Conservation (phyloP, 108 stramenopile species). For the Conticribra weissflogii region DNA sequence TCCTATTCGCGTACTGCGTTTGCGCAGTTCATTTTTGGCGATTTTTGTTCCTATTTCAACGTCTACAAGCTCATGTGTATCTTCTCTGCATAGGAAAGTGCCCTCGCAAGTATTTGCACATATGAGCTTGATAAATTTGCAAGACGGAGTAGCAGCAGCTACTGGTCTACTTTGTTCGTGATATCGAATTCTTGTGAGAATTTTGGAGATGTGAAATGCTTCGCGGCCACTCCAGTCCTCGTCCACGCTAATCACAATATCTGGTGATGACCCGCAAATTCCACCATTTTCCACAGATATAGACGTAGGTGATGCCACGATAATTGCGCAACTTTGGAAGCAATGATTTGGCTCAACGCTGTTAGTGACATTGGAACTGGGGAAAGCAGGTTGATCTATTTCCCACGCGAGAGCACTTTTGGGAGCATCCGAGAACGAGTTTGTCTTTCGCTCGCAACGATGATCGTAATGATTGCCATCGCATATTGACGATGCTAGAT, state of each 20-base stretch:
- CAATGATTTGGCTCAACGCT: background rate
- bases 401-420: slow-evolving; percentile 45
- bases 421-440: background rate
- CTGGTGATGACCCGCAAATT: slow-evolving; percentile 60
- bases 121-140: slow-evolving; percentile 64
- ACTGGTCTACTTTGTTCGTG: slow-evolving; percentile 3
- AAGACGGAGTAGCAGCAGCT: background rate
- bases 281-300: slow-evolving; percentile 63
- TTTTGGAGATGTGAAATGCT: slow-evolving; percentile 39
- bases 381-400: slow-evolving; percentile 55
- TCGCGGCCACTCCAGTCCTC: slow-evolving; percentile 88
- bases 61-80: slow-evolving; percentile 21
- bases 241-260: slow-evolving; percentile 76
- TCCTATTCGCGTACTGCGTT: background rate
- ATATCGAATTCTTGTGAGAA: slow-evolving; percentile 39
- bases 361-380: slow-evolving; percentile 45
- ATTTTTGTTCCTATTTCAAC: slow-evolving; percentile 5
- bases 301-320: slow-evolving; percentile 64
- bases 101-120: slow-evolving; percentile 64
- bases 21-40: slow-evolving; percentile 16
- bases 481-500: background rate
- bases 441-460: background rate
- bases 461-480: background rate
- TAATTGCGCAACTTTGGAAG: slow-evolving; percentile 23
- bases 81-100: slow-evolving; percentile 42